Percentiles rank a stretch among this genome's conserved stretches.
Conservation (phyloP, 2,329 filamentous ascomycete genomes). For the Paracoccidioides brasiliensis region DNA sequence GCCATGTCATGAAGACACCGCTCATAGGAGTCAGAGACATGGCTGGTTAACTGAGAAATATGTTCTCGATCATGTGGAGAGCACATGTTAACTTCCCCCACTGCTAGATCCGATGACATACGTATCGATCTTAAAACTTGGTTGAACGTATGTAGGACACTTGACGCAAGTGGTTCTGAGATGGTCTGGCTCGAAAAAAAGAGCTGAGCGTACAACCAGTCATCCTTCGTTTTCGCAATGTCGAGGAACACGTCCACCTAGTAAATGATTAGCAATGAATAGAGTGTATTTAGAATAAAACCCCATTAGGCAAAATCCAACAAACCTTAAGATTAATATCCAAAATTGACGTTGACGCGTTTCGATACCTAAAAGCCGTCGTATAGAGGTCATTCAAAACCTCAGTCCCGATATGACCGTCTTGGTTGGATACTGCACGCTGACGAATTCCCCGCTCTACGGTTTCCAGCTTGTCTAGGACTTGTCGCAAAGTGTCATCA, state of each 20-base stretch:
- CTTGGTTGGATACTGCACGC: neutral
- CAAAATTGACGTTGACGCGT: neutral
- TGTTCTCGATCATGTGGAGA: neutral
- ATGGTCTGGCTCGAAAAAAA: neutral
- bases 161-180: neutral
- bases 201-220: neutral
- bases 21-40: neutral
- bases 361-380: neutral
- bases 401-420: neutral
- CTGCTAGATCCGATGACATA: neutral
- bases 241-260: neutral
- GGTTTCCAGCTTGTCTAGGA: neutral
- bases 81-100: constrained; percentile 1
- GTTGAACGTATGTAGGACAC: constrained; percentile 1
- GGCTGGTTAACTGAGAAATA: neutral
- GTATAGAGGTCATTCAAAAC: neutral
- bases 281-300: neutral
- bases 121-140: neutral
- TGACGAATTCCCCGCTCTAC: neutral
- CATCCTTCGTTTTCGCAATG: neutral
- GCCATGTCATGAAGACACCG: constrained; percentile 1
- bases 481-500: neutral
- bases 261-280: neutral
- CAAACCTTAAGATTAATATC: neutral
- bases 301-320: neutral